A percentile compares a stretch with the other conserved stretches of the same genome.
These are phyloP conservation scores for Xylaria flabelliformis DNA, from an alignment of 495 filamentous ascomycete genomes.

Conservation along the genomic window DNA sequence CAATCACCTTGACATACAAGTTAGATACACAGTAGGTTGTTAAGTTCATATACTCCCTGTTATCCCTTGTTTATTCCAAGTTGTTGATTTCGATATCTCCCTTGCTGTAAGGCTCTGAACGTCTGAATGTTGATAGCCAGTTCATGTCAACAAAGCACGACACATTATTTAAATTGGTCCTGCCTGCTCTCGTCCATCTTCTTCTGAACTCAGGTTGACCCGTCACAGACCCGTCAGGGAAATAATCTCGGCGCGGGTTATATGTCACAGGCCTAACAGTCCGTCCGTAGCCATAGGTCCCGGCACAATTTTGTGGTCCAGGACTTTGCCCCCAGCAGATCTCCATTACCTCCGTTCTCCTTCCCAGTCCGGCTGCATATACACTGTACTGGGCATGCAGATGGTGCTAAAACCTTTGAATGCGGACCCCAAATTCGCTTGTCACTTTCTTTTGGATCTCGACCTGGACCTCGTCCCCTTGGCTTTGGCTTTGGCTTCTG, in stretches of 20 bases:
- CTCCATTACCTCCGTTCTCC: constrained; percentile 58
- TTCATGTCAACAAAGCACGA: constrained; percentile 11
- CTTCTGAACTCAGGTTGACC: constrained; percentile 24
- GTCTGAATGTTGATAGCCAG: constrained; percentile 32
- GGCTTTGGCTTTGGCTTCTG: constrained; percentile 39
- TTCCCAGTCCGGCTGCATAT: constrained; percentile 61
- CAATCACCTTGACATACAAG: constrained; percentile 12
- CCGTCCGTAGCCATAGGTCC: constrained; percentile 37
- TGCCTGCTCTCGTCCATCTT: constrained; percentile 23
- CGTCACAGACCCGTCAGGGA: constrained; percentile 22
- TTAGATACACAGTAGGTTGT: constrained; percentile 20
- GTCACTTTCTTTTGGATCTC: constrained; percentile 47
- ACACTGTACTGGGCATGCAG: constrained; percentile 50
- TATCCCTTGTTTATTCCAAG: constrained; percentile 12
- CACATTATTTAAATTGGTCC: constrained; percentile 14
- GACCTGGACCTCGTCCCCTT: constrained; percentile 45
- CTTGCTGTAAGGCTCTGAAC: constrained; percentile 31
- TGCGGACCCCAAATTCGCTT: constrained; percentile 47
- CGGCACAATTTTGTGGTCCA: constrained; percentile 42
- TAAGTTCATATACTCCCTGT: constrained; percentile 12
- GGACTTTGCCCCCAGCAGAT: constrained; percentile 49
- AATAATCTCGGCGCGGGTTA: constrained; percentile 27
- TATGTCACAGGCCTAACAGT: constrained; percentile 31
- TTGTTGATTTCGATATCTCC: constrained; percentile 25
- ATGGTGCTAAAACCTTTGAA: constrained; percentile 47